These are phyloP conservation scores for Eucalyptus pauciflora DNA, from an alignment of 345 rosid genomes.

Conservation along the genomic window DNA sequence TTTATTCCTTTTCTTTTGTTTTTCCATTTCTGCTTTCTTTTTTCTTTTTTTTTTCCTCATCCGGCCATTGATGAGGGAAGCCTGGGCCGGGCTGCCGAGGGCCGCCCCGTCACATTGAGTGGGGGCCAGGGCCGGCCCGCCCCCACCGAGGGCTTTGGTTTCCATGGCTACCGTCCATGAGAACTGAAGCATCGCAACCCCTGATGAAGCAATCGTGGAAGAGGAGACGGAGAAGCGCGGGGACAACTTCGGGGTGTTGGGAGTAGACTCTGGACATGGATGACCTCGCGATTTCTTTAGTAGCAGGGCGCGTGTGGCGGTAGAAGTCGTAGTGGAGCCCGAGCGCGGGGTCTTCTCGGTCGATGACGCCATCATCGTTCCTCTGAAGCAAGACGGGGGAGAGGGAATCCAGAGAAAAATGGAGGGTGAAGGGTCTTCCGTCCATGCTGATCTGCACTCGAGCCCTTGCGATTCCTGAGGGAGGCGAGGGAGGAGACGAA, in stretches of 20 bases:
- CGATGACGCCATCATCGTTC: not conserved
- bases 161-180: no score
- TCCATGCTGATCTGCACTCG: not conserved
- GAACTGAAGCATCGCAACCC: not conserved
- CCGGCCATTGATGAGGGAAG: no score
- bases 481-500: not conserved
- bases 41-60: no score
- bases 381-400: not conserved
- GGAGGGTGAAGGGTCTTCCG: not conserved
- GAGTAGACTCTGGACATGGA: slow-evolving; percentile 7
- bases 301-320: slow-evolving; percentile 13
- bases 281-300: slow-evolving; percentile 11
- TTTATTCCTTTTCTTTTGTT: no score
- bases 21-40: no score
- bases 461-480: not conserved
- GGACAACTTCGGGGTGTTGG: not conserved
- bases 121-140: no score
- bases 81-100: no score
- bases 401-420: not conserved
- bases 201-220: slow-evolving; percentile 34
- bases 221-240: slow-evolving; percentile 13
- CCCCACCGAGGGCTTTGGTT: accelerated
- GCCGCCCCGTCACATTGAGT: accelerated
- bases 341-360: not conserved
- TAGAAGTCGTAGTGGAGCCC: slow-evolving; percentile 12